phyloP scores from a whole-genome alignment of 768 basidiomycete species.

The Lyophyllum shimeji region DNA sequence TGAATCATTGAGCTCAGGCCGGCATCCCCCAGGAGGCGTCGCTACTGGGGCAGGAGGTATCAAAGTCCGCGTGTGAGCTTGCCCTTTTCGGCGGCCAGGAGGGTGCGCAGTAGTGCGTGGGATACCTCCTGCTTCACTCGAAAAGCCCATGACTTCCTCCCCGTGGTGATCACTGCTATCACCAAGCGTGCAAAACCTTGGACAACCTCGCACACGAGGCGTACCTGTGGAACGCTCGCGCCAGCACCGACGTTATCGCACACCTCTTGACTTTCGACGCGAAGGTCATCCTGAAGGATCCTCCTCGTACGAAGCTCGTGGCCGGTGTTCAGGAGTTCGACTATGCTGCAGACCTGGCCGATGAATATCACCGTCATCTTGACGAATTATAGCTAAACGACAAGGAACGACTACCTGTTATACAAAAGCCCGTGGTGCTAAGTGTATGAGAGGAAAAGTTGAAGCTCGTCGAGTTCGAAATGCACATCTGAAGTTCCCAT shows the following conservation, averaged over 20 bases:
- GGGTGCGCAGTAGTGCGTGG: constrained; percentile 22
- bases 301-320: background rate
- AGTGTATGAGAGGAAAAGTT: background rate
- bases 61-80: constrained; percentile 26
- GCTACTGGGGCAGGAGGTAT: constrained; percentile 29
- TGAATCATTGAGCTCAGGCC: background rate
- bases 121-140: background rate
- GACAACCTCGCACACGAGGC: constrained; percentile 20
- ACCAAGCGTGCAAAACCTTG: constrained; percentile 27
- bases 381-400: background rate
- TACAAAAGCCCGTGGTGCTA: background rate
- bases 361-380: constrained; percentile 5
- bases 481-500: no score
- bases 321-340: constrained; percentile 3
- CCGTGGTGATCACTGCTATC: constrained; percentile 26
- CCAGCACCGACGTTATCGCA: constrained; percentile 7
- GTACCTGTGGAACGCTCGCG: constrained; percentile 10
- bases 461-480: background rate
- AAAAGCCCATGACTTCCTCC: background rate
- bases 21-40: constrained; percentile 31
- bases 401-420: background rate
- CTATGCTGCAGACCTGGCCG: constrained; percentile 1
- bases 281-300: constrained; percentile 10
- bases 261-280: constrained; percentile 5
- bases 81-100: constrained; percentile 25